Base-by-base conservation (phyloP, 139 green algal species). In the Prasinococcaceae sp. region DNA sequence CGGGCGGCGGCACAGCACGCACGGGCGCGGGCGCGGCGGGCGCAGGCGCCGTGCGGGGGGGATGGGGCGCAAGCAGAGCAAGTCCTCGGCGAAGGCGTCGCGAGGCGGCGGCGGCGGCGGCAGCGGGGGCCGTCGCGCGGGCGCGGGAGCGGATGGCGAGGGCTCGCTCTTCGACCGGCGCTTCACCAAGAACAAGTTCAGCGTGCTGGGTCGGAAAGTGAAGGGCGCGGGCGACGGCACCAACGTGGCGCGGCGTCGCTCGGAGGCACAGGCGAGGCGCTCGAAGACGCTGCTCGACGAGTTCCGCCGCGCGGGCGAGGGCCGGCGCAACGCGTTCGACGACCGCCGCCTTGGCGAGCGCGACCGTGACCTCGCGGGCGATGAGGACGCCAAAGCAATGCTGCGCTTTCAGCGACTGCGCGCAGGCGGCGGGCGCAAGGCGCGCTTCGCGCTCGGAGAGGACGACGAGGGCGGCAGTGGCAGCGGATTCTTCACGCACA, bases 321-420 rank as follows among this genome's bases (percentile, higher is more conserved):
- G n/a, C n/a, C n/a, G n/a, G n/a, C n/a, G 76, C 24, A 97, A 97
- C 55, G 73, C 66, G 1, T 97, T 97, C 52, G 60, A 94, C 1
- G 89, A 97, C 68, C 61, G 76, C 12, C 86, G 89, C 12, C 93
- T 97, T 47, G 89, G 89, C 37, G 87, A 94, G 72, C n/a, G n/a
- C n/a, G n/a, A n/a, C n/a, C n/a, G n/a, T n/a, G n/a, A n/a, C n/a
- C n/a, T n/a, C n/a, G n/a, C n/a, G n/a, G 66, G 77, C 23, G 81
- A 95, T 55, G 70, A 77, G 1, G 79, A 93, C 29, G 87, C 93
- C 29, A 78, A 75, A 50, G 79, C 81, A 0, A 66, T 96, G 3
- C 66, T 77, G 20, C 73, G 88, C 1, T 84, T 94, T 57, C 76
- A 85, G 53, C 76, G 72, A 44, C 69, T 92, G 68, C 75, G 87